A percentile compares a stretch with the other conserved stretches of the same genome.
These are phyloP conservation scores for Lodderomyces elongisporus DNA, from an alignment of 1,139 yeast genomes.

Conservation along the genomic window DNA sequence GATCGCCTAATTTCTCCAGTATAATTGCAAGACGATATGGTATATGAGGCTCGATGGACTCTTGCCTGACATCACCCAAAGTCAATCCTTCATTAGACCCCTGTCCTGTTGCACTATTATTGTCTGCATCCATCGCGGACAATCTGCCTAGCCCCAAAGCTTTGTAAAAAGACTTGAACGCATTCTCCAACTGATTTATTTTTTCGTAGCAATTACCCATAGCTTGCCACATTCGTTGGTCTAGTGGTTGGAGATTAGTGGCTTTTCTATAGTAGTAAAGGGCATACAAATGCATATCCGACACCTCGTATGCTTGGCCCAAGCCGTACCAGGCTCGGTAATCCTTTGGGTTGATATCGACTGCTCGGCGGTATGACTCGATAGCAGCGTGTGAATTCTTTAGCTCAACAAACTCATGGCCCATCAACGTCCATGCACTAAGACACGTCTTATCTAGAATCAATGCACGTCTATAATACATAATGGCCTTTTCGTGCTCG, in stretches of 20 bases:
- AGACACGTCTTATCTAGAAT: slow-evolving; percentile 75
- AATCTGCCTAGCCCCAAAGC: slow-evolving; percentile 47
- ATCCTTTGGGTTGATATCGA: slow-evolving; percentile 82
- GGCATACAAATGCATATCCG: slow-evolving; percentile 93
- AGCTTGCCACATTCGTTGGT: slow-evolving; percentile 96
- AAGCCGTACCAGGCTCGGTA: slow-evolving; percentile 98
- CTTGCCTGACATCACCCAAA: slow-evolving; percentile 1
- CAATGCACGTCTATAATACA: slow-evolving; percentile 87
- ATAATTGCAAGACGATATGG: slow-evolving; percentile 66
- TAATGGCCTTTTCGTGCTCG: slow-evolving; percentile 92
- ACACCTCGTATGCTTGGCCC: slow-evolving; percentile 96
- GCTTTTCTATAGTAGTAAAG: slow-evolving; percentile 90
- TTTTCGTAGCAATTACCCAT: slow-evolving; percentile 87
- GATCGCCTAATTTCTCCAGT: slow-evolving; percentile 53
- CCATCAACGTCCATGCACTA: slow-evolving; percentile 98
- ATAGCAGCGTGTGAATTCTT: slow-evolving; percentile 97
- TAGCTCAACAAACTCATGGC: slow-evolving; percentile 95
- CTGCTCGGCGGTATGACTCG: slow-evolving; percentile 90
- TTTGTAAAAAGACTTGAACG: slow-evolving; percentile 56
- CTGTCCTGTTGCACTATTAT: neutral
- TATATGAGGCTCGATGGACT: slow-evolving; percentile 43
- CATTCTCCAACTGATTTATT: slow-evolving; percentile 61
- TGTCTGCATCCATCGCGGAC: slow-evolving; percentile 9
- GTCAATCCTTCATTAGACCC: neutral
- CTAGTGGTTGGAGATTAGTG: slow-evolving; percentile 80